Conservation (phyloP, 2,329 filamentous ascomycete genomes). For the Trichoderma oligosporum region DNA sequence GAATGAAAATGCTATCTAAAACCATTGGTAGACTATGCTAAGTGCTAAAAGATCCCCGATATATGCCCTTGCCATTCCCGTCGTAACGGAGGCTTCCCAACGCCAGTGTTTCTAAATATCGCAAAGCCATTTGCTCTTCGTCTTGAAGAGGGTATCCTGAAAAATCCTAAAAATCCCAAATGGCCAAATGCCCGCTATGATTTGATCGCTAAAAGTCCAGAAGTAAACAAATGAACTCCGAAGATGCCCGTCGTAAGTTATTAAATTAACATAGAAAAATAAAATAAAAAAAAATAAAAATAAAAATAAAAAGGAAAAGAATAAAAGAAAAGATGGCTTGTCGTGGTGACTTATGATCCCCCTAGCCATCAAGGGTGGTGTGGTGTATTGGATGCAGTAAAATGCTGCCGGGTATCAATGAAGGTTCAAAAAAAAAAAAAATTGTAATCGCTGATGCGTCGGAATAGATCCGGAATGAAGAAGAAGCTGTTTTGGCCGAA, state of each 20-base stretch:
- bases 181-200: conserved; percentile 10
- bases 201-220: conserved; percentile 5
- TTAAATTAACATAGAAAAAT: conserved; percentile 4
- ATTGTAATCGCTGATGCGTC: neutral
- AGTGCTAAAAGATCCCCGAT: neutral
- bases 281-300: neutral
- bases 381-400: neutral
- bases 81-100: conserved; percentile 13
- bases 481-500: conserved; percentile 8
- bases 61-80: conserved; percentile 7
- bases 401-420: conserved; percentile 11
- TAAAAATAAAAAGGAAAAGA: neutral
- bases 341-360: conserved; percentile 1
- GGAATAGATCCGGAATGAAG: neutral
- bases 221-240: conserved; percentile 8
- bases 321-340: too few relatives aligned
- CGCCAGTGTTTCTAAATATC: conserved; percentile 1
- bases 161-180: neutral
- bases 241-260: conserved; percentile 14
- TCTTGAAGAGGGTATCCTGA: conserved; percentile 8
- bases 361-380: neutral
- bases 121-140: conserved; percentile 4
- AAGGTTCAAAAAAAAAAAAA: neutral
- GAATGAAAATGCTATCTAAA: conserved; percentile 14
- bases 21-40: conserved; percentile 8